Conservation (phyloP, 1,284 basidiomycete genomes). For the Cutaneotrichosporon curvatum region DNA sequence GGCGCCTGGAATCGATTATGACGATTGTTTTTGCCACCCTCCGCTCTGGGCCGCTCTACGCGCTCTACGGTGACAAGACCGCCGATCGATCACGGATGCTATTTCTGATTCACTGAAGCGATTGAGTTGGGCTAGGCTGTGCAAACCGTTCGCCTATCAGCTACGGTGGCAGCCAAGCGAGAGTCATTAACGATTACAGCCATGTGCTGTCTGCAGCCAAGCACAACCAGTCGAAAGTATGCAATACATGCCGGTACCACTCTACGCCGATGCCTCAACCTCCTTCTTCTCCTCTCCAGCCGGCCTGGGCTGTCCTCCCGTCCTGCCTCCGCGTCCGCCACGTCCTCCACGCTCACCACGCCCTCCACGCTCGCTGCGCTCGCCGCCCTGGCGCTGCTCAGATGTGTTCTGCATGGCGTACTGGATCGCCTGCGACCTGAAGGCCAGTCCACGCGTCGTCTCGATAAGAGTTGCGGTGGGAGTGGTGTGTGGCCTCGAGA, state of each 20-base stretch:
- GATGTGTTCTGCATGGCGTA: conserved; percentile 58
- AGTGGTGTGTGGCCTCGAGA: conserved; percentile 79
- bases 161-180: too few species aligned
- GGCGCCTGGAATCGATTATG: not conserved
- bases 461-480: conserved; percentile 95
- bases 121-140: too few species aligned
- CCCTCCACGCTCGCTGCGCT: conserved; percentile 28
- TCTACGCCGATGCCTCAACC: conserved; percentile 15
- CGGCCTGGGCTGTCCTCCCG: conserved; percentile 15
- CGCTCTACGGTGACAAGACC: too few species aligned
- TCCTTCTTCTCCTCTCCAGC: conserved; percentile 11
- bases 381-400: conserved; percentile 20
- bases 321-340: conserved; percentile 26
- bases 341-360: conserved; percentile 25
- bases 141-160: too few species aligned
- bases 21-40: too few species aligned
- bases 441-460: conserved; percentile 83
- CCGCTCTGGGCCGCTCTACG: too few species aligned
- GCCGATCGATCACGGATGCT: too few species aligned
- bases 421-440: conserved; percentile 83
- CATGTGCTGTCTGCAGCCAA: too few species aligned
- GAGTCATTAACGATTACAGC: too few species aligned
- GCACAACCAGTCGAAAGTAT: conserved; percentile 4
- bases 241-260: conserved; percentile 17
- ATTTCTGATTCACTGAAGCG: too few species aligned